Conservation (phyloP, 345 rosid genomes). For the Durio zibethinus region DNA sequence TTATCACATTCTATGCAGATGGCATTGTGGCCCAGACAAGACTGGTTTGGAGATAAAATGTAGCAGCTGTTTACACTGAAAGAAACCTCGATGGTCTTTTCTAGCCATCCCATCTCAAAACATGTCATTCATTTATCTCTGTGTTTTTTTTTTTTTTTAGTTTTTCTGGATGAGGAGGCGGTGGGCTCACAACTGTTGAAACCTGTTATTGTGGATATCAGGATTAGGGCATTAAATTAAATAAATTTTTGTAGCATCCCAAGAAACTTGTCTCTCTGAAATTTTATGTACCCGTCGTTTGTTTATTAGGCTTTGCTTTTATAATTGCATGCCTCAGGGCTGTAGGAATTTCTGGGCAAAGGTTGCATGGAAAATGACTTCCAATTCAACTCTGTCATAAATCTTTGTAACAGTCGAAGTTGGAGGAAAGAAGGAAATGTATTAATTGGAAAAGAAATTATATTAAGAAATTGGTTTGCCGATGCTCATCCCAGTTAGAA, state of each 20-base stretch:
- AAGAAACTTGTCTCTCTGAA: not conserved
- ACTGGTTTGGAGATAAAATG: not conserved
- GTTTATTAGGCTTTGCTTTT: not conserved
- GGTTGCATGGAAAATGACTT: not conserved
- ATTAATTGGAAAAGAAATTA: too few relatives aligned
- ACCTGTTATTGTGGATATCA: not conserved
- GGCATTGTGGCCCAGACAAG: not conserved
- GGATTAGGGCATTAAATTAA: not conserved
- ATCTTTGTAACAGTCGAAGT: not conserved
- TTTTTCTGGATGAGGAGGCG: not conserved
- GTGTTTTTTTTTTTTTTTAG: too few relatives aligned
- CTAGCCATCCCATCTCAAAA: not conserved
- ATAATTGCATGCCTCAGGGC: not conserved
- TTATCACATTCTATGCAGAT: not conserved
- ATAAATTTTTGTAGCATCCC: not conserved
- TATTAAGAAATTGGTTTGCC: too few relatives aligned
- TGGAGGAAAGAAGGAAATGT: not conserved
- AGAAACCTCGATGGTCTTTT: not conserved
- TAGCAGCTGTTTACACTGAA: not conserved
- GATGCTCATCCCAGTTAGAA: too few relatives aligned
- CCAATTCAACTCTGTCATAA: not conserved
- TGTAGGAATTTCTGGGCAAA: not conserved
- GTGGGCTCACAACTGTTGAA: constrained; percentile 1
- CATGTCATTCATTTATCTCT: not conserved
- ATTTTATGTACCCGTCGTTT: not conserved